A percentile compares a stretch with the other conserved stretches of the same genome.
Evolutionary conservation across 306 rosid species (phyloP).

Genomic region (Psophocarpus tetragonolobus): DNA sequence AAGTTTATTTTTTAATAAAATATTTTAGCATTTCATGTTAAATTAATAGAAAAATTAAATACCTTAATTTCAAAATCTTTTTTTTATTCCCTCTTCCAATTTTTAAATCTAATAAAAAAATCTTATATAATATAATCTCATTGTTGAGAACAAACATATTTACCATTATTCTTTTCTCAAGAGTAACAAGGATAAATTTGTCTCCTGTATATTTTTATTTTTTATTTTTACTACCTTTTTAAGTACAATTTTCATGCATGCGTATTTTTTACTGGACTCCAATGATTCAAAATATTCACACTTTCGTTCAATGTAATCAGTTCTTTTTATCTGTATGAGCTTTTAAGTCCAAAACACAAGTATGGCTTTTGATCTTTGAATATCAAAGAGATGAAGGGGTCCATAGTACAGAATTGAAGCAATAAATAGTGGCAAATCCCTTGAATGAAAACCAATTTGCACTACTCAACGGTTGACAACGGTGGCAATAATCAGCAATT

Average conservation of each 20-base stretch:
- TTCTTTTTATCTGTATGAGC: neutral
- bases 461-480: slow-evolving; percentile 1
- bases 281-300: neutral
- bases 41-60: too few species aligned
- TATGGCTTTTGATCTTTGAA: neutral
- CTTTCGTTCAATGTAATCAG: neutral
- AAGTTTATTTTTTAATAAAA: too few species aligned
- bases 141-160: too few species aligned
- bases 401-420: neutral
- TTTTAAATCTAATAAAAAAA: too few species aligned
- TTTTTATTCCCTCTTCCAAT: too few species aligned
- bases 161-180: too few species aligned
- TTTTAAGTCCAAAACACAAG: neutral
- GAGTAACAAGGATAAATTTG: neutral
- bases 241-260: neutral
- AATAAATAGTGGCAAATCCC: neutral
- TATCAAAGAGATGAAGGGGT: neutral
- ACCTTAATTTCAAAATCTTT: too few species aligned
- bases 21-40: too few species aligned
- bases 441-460: neutral
- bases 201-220: neutral
- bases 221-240: neutral
- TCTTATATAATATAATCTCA: too few species aligned
- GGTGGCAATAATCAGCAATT: slow-evolving; percentile 1
- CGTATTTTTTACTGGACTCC: neutral